Conservation (phyloP, 352 stramenopile species). For the Globisporangium spiculum region DNA sequence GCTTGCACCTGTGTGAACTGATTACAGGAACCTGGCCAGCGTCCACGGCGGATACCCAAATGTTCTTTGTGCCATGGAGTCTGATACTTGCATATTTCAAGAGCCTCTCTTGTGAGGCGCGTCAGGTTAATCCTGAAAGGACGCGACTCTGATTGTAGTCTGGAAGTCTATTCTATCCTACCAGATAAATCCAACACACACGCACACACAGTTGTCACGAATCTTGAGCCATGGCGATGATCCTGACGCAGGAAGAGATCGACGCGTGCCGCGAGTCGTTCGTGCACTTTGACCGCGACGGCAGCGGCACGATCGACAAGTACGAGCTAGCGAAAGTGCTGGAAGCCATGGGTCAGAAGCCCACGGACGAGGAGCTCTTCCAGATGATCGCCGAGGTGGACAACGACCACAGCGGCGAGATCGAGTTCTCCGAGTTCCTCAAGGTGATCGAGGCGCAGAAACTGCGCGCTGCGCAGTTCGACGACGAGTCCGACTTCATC, state of each 20-base stretch:
- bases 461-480: constrained; percentile 90
- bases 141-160: not conserved
- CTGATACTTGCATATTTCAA: not conserved
- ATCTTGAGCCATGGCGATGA: constrained; percentile 49
- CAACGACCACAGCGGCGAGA: constrained; percentile 92
- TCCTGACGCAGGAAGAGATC: constrained; percentile 95
- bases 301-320: constrained; percentile 95
- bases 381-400: constrained; percentile 96
- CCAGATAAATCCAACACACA: not conserved
- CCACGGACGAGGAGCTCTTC: constrained; percentile 97
- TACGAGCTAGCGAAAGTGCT: constrained; percentile 93
- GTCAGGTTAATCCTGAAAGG: not conserved
- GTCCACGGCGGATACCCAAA: not conserved
- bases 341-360: constrained; percentile 96
- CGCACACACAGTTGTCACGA: not conserved
- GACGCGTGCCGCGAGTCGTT: constrained; percentile 96
- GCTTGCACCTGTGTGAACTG: not conserved
- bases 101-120: not conserved
- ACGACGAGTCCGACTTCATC: constrained; percentile 97
- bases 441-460: constrained; percentile 98
- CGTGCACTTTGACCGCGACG: constrained; percentile 96
- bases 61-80: not conserved
- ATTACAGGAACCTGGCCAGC: not conserved
- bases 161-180: not conserved
- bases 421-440: constrained; percentile 97